These are phyloP conservation scores for Cadophora luteo-olivacea DNA, from an alignment of 2,329 filamentous ascomycete genomes.

Conservation along the genomic window DNA sequence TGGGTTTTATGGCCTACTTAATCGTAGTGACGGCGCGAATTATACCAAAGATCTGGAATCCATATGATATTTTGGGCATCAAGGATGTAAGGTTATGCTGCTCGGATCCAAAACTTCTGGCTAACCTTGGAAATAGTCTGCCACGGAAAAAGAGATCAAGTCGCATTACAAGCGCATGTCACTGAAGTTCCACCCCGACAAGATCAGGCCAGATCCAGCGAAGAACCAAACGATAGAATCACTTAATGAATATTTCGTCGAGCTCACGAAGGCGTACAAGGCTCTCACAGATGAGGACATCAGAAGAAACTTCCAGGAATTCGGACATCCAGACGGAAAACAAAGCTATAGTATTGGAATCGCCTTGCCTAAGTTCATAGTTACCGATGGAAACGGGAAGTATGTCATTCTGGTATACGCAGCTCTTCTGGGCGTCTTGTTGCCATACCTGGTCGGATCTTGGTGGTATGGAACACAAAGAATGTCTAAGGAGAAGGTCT, in stretches of 20 bases:
- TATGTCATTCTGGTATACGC: constrained; percentile 93
- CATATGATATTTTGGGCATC: constrained; percentile 91
- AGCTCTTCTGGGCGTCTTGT: constrained; percentile 81
- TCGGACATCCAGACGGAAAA: constrained; percentile 96
- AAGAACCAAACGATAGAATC: constrained; percentile 90
- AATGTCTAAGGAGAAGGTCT: constrained; percentile 89
- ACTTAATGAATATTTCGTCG: constrained; percentile 89
- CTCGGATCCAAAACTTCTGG: background rate
- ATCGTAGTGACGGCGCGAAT: constrained; percentile 79
- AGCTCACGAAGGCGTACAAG: constrained; percentile 98
- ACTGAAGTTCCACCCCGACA: constrained; percentile 90
- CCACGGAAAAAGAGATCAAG: constrained; percentile 90
- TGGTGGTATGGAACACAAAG: constrained; percentile 99
- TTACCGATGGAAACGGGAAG: constrained; percentile 93
- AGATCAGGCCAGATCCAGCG: constrained; percentile 78
- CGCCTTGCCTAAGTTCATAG: constrained; percentile 88
- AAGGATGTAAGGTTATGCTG: constrained; percentile 65
- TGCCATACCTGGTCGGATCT: constrained; percentile 91
- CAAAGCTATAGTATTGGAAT: constrained; percentile 98
- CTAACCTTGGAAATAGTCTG: constrained; percentile 60
- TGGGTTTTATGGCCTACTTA: constrained; percentile 91
- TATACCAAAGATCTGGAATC: constrained; percentile 86
- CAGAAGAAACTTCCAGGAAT: constrained; percentile 95
- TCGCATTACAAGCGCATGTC: constrained; percentile 87
- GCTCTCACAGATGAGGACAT: constrained; percentile 96